phyloP scores from a whole-genome alignment of 2,329 filamentous ascomycete genomes.

The Penicillium sp. region DNA sequence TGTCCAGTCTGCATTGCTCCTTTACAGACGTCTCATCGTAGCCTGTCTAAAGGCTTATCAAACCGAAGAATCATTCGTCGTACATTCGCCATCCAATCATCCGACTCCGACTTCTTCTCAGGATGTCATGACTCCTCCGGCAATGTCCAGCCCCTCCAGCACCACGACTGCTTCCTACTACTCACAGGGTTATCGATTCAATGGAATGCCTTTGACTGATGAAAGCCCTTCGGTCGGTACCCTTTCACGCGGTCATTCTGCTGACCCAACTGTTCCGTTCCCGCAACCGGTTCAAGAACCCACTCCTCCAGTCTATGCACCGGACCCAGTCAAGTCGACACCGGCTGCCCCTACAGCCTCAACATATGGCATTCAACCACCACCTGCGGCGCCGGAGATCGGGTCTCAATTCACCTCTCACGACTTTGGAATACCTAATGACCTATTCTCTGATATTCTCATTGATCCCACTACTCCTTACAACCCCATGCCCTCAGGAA shows the following conservation, averaged over 20 bases:
- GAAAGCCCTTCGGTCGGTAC: slow-evolving; percentile 30
- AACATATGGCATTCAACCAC: slow-evolving; percentile 17
- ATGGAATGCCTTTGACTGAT: slow-evolving; percentile 22
- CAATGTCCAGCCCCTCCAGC: slow-evolving; percentile 42
- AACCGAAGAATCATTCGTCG: slow-evolving; percentile 53
- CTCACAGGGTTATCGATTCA: slow-evolving; percentile 32
- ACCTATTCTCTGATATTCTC: slow-evolving; percentile 25
- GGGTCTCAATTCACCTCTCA: slow-evolving; percentile 22
- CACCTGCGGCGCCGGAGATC: slow-evolving; percentile 10
- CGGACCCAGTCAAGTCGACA: slow-evolving; percentile 20
- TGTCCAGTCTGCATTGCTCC: slow-evolving; percentile 74
- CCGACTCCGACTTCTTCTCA: slow-evolving; percentile 42
- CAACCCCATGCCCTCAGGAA: slow-evolving; percentile 41
- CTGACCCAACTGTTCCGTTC: slow-evolving; percentile 30
- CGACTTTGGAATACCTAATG: slow-evolving; percentile 19
- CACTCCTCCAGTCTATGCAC: slow-evolving; percentile 18
- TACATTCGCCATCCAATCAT: slow-evolving; percentile 46
- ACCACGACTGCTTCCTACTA: slow-evolving; percentile 36
- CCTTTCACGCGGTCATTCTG: slow-evolving; percentile 36
- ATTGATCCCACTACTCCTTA: slow-evolving; percentile 40
- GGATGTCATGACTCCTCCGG: slow-evolving; percentile 40
- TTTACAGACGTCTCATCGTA: slow-evolving; percentile 81
- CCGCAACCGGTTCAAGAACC: slow-evolving; percentile 22
- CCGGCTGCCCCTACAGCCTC: slow-evolving; percentile 10
- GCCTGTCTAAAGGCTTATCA: slow-evolving; percentile 89